These are phyloP conservation scores for Geranium rotundifolium DNA, from an alignment of 345 rosid species.

Conservation along the genomic window DNA sequence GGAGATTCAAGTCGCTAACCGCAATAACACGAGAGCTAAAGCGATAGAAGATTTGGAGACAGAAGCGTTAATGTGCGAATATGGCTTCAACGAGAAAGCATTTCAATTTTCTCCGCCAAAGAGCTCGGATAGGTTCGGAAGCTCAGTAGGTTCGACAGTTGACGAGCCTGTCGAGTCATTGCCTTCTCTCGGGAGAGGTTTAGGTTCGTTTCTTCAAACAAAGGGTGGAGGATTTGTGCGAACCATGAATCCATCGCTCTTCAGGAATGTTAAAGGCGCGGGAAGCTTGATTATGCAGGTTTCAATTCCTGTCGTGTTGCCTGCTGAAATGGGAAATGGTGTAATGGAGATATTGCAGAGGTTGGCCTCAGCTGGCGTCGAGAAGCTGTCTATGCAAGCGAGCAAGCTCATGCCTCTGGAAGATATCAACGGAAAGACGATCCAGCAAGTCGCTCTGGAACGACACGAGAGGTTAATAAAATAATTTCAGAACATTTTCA, in stretches of 20 bases:
- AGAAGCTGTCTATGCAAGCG: constrained; percentile 28
- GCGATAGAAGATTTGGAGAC: constrained; percentile 59
- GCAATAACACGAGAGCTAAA: constrained; percentile 47
- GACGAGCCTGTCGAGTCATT: constrained; percentile 24
- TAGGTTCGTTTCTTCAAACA: constrained; percentile 30
- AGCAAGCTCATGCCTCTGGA: constrained; percentile 54
- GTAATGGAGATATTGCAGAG: constrained; percentile 32
- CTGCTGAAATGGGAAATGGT: constrained; percentile 47
- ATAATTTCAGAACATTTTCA: not conserved
- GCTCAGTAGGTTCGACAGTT: not conserved
- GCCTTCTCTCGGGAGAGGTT: constrained; percentile 40
- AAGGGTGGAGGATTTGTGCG: constrained; percentile 45
- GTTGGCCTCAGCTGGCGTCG: constrained; percentile 39
- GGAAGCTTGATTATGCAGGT: constrained; percentile 51
- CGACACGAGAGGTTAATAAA: constrained; percentile 26
- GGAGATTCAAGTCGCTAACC: constrained; percentile 7
- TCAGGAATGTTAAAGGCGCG: constrained; percentile 32
- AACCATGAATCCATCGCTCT: constrained; percentile 42
- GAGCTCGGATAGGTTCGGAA: constrained; percentile 14
- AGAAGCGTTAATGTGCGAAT: constrained; percentile 46
- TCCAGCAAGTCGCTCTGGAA: constrained; percentile 35
- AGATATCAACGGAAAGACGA: constrained; percentile 48
- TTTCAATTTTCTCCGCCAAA: constrained; percentile 28
- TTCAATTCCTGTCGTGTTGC: constrained; percentile 44
- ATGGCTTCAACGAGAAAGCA: constrained; percentile 50